Percentiles rank a stretch among this genome's conserved stretches.
phyloP scores from a whole-genome alignment of 2,329 filamentous ascomycete species.

The Colletotrichum sidae region DNA sequence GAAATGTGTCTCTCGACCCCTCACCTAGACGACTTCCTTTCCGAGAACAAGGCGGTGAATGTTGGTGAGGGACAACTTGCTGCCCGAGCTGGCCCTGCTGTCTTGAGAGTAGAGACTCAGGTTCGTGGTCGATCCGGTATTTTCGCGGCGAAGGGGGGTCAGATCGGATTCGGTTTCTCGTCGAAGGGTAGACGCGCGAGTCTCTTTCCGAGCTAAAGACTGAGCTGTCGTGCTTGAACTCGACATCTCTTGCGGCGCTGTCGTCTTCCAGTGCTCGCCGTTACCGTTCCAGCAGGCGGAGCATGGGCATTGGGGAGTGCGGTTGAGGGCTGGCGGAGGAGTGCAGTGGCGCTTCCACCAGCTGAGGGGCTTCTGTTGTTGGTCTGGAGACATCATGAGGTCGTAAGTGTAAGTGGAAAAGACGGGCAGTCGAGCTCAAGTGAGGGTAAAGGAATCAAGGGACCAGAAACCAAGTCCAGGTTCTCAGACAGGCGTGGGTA shows the following conservation, averaged over 20 bases:
- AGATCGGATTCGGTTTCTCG: conserved; percentile 32
- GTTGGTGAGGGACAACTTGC: conserved; percentile 20
- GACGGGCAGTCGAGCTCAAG: background rate
- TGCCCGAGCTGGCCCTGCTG: conserved; percentile 22
- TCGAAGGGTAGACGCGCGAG: conserved; percentile 11
- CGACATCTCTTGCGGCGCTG: conserved; percentile 6
- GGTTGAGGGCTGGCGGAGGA: conserved; percentile 51
- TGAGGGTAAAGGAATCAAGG: conserved; percentile 12
- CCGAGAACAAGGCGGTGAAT: conserved; percentile 23
- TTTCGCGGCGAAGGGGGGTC: conserved; percentile 28
- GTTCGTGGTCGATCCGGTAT: conserved; percentile 22
- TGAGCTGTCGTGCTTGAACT: background rate
- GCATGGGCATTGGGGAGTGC: conserved; percentile 50
- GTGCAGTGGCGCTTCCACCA: conserved; percentile 56
- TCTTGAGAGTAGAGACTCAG: conserved; percentile 28
- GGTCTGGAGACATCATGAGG: conserved; percentile 25
- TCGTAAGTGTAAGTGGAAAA: background rate
- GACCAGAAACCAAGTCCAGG: conserved; percentile 16
- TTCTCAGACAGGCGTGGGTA: conserved; percentile 10
- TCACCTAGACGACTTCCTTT: conserved; percentile 32
- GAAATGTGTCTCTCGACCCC: background rate
- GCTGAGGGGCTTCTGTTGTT: conserved; percentile 42
- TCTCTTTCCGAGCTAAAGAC: conserved; percentile 6
- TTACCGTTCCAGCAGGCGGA: conserved; percentile 45
- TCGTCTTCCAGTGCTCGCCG: conserved; percentile 36